Base-by-base conservation (phyloP, 139 green algal genomes). In the Spirogloea muscicola region DNA sequence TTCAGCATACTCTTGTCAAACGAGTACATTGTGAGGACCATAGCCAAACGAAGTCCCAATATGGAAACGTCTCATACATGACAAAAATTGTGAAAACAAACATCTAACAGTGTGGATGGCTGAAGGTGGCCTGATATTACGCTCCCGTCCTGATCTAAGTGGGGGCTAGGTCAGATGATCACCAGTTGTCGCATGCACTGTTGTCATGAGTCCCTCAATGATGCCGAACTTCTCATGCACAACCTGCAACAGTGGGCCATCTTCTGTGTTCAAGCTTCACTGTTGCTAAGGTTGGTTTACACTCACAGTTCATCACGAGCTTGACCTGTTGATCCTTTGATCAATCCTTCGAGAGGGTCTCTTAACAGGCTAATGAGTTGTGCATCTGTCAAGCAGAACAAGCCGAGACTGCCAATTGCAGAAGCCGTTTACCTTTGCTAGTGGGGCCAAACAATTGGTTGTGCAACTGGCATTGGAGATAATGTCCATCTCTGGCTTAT, bases 131-230 rank as follows among this genome's bases (percentile, higher is more conserved):
- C n/a, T n/a, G n/a, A n/a, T n/a, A n/a, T n/a, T n/a, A n/a, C n/a
- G n/a, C n/a, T n/a, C n/a, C n/a, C n/a, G n/a, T n/a, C n/a, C n/a
- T n/a, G n/a, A n/a, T n/a, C n/a, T n/a, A n/a, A n/a, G n/a, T n/a
- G n/a, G n/a, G n/a, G n/a, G n/a, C n/a, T n/a, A n/a, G n/a, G n/a
- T n/a, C n/a, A n/a, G n/a, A n/a, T n/a, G n/a, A n/a, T n/a, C 9
- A 68, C 59, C 59, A 68, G 94, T 98, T 41, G 90, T 93, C 49
- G 94, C 93, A 91, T 85, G 96, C 85, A 72, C 86, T 7, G 91
- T 97, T 64, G 93, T 97, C 93, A 98, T 98, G 5, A 97, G 87
- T 13, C 90, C 91, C 68, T 87, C 79, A 21, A 77, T 76, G 49
- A 87, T 81, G 52, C 83, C 77, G 38, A 80, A 85, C 21, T 85